These are phyloP conservation scores for Populus alba DNA, from an alignment of 345 rosid genomes.

Conservation along the genomic window DNA sequence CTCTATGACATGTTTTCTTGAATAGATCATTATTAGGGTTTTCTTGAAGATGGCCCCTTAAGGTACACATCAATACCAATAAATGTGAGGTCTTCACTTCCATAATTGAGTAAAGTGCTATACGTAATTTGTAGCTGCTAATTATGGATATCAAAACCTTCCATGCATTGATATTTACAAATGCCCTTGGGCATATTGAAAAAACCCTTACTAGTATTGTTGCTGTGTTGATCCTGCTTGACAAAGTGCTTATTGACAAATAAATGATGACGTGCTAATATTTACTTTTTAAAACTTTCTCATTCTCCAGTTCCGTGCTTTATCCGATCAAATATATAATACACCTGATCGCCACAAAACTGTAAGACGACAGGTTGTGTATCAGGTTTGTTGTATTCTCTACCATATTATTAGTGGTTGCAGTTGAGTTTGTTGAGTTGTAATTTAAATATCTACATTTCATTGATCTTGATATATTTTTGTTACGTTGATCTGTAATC, in stretches of 20 bases:
- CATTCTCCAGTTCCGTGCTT: slow-evolving; percentile 66
- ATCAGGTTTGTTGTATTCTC: slow-evolving; percentile 51
- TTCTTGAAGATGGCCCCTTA: background rate
- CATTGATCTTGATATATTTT: slow-evolving; percentile 11
- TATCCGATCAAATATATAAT: slow-evolving; percentile 61
- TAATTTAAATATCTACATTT: background rate
- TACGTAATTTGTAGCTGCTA: background rate
- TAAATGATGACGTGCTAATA: background rate
- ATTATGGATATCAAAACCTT: background rate
- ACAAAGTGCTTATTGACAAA: background rate
- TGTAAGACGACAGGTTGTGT: slow-evolving; percentile 52
- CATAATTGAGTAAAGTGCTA: background rate
- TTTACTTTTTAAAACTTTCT: background rate
- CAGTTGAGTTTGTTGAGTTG: background rate
- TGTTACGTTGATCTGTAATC: slow-evolving; percentile 13
- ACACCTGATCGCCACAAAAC: slow-evolving; percentile 62
- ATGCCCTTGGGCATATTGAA: background rate
- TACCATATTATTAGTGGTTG: background rate
- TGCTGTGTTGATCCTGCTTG: background rate
- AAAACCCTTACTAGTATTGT: background rate
- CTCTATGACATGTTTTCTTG: background rate
- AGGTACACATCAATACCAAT: background rate
- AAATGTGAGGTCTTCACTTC: background rate
- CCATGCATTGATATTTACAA: background rate
- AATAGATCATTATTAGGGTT: background rate